Evolutionary conservation across 2,329 filamentous ascomycete species (phyloP), one percentile per base, ranked within the genome.

Genomic region (Xylariomycetidae sp.): DNA sequence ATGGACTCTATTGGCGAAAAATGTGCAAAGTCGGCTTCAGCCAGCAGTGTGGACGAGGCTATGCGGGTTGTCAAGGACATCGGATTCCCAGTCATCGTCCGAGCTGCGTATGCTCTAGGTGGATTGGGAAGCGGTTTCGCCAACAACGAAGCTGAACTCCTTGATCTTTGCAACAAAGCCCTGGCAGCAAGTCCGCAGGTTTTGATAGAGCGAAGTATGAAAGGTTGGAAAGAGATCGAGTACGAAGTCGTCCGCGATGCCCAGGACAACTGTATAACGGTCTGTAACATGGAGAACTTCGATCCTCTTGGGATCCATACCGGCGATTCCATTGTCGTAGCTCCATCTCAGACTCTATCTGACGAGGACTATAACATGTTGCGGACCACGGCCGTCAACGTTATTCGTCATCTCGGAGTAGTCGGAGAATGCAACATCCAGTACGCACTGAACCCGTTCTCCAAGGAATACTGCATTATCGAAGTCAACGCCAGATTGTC

Each of bases 261-360:
- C 37, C 81, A 88, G 51, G 89, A 98, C 68, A 97, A 97, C 74
- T 98, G 92, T 61, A 97, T 98, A 59, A 98, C 92, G 6, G 92
- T 98, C 42, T 98, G 92, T 64, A 98, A 98, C 70, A 97, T 98
- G 92, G 92, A 98, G 69, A 98, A 98, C 68, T 98, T 98, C 55
- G 92, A 98, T 61, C 92, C 92, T 35, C 80, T 98, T 2, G 92
- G 92, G 53, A 97, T 97, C 44, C 92, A 97, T 57, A 98, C 92
- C 3, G 92, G 92, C 61, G 92, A 98, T 59, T 97, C 90, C 10
- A 96, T 98, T 47, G 92, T 98, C 33, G 92, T 98, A 29, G 92
- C 92, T 7, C 92, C 92, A 25, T 97, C 90, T 4, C 92, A 97
- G 64, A 98, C 92, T 0, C 72, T 98, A 14, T 95, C 88, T 3